Conservation (phyloP, 2,329 filamentous ascomycete species). For the Sporothrix schenckii region DNA sequence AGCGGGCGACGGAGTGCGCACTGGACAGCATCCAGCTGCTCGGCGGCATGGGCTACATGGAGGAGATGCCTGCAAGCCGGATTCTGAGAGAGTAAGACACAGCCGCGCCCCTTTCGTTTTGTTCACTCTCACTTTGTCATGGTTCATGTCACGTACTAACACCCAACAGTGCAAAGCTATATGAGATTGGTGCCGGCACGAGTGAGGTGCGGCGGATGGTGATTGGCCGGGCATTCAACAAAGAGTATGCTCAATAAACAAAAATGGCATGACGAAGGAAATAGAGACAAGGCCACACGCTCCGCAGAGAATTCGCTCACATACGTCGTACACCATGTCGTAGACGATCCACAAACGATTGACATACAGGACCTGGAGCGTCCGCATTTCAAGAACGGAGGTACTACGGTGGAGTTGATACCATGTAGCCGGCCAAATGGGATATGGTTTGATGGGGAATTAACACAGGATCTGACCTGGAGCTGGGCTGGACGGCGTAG, state of each 20-base stretch:
- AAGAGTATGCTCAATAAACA: slow-evolving; percentile 64
- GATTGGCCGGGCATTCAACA: slow-evolving; percentile 89
- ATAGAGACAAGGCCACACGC: not conserved
- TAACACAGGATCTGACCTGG: no score
- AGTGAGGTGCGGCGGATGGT: slow-evolving; percentile 94
- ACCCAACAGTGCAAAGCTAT: slow-evolving; percentile 66
- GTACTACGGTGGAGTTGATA: no score
- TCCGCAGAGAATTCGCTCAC: not conserved
- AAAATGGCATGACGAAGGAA: no score
- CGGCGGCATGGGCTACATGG: slow-evolving; percentile 93
- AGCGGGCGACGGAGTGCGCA: slow-evolving; percentile 82
- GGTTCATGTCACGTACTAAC: slow-evolving; percentile 39
- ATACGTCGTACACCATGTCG: no score
- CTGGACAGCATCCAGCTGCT: slow-evolving; percentile 90
- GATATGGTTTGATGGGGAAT: no score
- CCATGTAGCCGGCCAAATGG: no score
- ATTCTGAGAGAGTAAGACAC: slow-evolving; percentile 68
- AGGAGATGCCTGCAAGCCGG: slow-evolving; percentile 88
- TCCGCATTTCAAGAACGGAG: no score
- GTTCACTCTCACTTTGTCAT: not conserved
- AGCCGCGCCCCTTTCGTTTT: not conserved
- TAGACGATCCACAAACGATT: no score
- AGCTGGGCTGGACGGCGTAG: no score
- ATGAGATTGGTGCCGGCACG: slow-evolving; percentile 96
- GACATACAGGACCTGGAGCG: no score